Evolutionary conservation across 345 rosid genomes (phyloP).

Genomic region (Trapa bicornis): DNA sequence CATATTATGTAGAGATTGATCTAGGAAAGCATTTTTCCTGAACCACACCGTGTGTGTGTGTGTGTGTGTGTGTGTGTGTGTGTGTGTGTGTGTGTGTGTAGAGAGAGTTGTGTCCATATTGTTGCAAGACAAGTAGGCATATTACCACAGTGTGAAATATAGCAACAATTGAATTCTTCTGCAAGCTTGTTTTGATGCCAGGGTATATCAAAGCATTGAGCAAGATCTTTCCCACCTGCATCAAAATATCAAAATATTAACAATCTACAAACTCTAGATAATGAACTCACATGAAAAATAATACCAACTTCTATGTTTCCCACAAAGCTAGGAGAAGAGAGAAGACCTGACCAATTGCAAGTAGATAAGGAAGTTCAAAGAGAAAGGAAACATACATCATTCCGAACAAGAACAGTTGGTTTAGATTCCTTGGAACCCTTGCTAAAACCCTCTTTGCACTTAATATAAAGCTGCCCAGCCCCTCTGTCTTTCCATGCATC

Average conservation of each 20-base stretch:
- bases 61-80: too few species aligned
- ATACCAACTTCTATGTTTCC: neutral
- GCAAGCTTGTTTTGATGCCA: conserved; percentile 70
- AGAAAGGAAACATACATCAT: conserved; percentile 48
- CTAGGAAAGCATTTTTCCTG: neutral
- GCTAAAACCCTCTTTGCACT: conserved; percentile 71
- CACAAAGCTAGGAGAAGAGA: neutral
- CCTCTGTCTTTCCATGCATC: conserved; percentile 96
- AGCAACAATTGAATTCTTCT: conserved; percentile 75
- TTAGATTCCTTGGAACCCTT: conserved; percentile 85
- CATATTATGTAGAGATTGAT: neutral
- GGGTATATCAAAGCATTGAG: conserved; percentile 81
- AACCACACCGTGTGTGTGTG: neutral
- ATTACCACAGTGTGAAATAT: conserved; percentile 82
- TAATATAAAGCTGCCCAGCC: conserved; percentile 75
- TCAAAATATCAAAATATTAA: neutral
- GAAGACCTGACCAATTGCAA: neutral
- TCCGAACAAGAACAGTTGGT: conserved; percentile 71
- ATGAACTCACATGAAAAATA: neutral
- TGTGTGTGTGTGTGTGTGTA: too few species aligned
- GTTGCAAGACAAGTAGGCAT: neutral
- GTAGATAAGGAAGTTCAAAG: neutral
- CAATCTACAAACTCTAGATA: neutral
- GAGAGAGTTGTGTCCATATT: neutral
- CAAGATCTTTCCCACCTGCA: conserved; percentile 75